phyloP scores from a whole-genome alignment of 345 rosid genomes.

The Rhizophora apiculata region DNA sequence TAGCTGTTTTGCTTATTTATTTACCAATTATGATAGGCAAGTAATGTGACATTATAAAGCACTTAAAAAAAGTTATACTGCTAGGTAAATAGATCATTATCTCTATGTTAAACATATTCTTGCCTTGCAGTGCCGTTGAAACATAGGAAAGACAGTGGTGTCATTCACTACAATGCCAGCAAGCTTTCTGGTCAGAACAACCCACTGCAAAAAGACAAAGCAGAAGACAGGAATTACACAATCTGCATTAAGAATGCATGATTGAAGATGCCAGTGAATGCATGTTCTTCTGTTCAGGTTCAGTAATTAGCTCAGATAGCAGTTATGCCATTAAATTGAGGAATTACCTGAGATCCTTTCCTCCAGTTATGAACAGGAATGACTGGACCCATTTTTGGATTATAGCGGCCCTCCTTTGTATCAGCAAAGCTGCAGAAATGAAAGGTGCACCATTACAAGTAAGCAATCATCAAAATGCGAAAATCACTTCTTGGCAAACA shows the following conservation, averaged over 20 bases:
- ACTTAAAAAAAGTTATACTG: not conserved
- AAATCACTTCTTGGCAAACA: not conserved
- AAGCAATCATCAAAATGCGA: not conserved
- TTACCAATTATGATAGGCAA: not conserved
- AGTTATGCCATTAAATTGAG: conserved; percentile 15
- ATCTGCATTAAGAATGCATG: conserved; percentile 11
- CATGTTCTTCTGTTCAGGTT: not conserved
- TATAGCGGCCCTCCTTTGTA: conserved; percentile 92
- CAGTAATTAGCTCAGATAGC: conserved; percentile 9
- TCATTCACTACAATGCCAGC: conserved; percentile 84
- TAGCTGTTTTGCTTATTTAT: not conserved
- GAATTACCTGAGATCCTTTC: conserved; percentile 92
- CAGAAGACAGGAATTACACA: conserved; percentile 15
- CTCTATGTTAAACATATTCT: conserved; percentile 21
- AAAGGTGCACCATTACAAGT: not conserved
- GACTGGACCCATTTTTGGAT: conserved; percentile 80
- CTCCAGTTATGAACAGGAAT: conserved; percentile 89
- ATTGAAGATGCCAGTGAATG: conserved; percentile 3
- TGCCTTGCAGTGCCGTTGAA: conserved; percentile 91
- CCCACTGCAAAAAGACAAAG: conserved; percentile 65
- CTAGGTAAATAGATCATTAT: not conserved
- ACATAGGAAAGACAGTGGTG: conserved; percentile 69
- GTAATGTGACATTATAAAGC: not conserved
- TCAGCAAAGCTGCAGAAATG: conserved; percentile 76
- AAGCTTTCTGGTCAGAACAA: conserved; percentile 76